Percentiles rank a stretch among this genome's conserved stretches.
phyloP scores from a whole-genome alignment of 768 basidiomycete species.

The Serendipita sp. region DNA sequence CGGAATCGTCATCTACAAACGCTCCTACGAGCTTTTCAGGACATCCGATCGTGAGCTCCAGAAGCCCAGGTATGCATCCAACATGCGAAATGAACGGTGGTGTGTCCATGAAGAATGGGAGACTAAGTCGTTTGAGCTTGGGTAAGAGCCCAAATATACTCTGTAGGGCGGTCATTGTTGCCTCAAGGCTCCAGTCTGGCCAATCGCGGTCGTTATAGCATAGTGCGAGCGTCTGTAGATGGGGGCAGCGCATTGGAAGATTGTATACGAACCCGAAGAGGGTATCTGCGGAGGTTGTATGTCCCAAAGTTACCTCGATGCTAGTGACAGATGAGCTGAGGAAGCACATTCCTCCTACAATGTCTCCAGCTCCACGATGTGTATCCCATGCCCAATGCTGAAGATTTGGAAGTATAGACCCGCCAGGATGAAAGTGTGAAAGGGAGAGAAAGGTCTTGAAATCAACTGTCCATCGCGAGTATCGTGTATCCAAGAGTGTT shows the following conservation, averaged over 20 bases:
- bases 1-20: neutral
- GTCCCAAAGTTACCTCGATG: constrained; percentile 4
- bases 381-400: constrained; percentile 4
- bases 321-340: neutral
- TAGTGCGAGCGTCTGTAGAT: neutral
- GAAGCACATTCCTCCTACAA: constrained; percentile 4
- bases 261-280: constrained; percentile 4
- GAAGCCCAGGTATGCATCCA: neutral
- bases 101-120: neutral
- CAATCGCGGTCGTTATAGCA: neutral
- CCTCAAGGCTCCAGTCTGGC: constrained; percentile 3
- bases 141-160: neutral
- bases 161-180: constrained; percentile 1
- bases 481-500: neutral
- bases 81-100: neutral
- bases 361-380: neutral
- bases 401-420: neutral
- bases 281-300: neutral
- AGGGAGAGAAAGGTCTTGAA: neutral
- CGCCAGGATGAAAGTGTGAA: neutral
- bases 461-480: neutral
- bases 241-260: constrained; percentile 3
- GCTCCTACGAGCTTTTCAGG: neutral
- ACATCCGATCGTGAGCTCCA: neutral
- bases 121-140: neutral